phyloP scores from a whole-genome alignment of 106 monocot species.

The Dioscorea dumetorum region DNA sequence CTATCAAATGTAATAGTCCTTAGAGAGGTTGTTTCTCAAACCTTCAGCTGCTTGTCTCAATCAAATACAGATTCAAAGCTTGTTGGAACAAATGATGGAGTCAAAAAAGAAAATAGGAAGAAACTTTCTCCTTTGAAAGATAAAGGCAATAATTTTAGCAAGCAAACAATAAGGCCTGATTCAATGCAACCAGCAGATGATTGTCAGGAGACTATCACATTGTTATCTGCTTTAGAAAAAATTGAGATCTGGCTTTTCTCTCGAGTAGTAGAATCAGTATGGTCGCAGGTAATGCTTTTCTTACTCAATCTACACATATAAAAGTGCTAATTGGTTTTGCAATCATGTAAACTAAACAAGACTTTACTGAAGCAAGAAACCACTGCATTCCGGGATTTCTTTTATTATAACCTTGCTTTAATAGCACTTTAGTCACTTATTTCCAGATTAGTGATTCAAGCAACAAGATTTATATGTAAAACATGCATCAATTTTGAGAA shows the following conservation, averaged over 20 bases:
- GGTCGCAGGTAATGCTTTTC: slow-evolving; percentile 84
- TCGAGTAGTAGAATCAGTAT: slow-evolving; percentile 88
- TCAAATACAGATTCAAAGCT: slow-evolving; percentile 22
- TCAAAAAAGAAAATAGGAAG: slow-evolving; percentile 26
- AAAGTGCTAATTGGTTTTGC: too few species aligned
- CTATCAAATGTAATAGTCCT: slow-evolving; percentile 81
- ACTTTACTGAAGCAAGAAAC: too few species aligned
- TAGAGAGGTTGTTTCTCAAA: slow-evolving; percentile 72
- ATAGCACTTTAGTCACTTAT: too few species aligned
- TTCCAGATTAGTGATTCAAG: too few species aligned
- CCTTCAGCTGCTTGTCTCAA: slow-evolving; percentile 56
- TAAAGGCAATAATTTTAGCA: slow-evolving; percentile 25
- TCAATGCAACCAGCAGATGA: slow-evolving; percentile 47
- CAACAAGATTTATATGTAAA: too few species aligned
- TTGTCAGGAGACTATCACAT: slow-evolving; percentile 77
- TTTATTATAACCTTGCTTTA: too few species aligned
- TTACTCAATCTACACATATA: too few species aligned
- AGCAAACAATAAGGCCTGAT: slow-evolving; percentile 21
- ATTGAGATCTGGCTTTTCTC: slow-evolving; percentile 97
- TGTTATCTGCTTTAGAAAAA: slow-evolving; percentile 66
- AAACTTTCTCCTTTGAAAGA: slow-evolving; percentile 21
- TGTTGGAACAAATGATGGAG: slow-evolving; percentile 48
- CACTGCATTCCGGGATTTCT: too few species aligned
- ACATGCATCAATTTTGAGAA: too few species aligned
- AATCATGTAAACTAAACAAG: too few species aligned